Percentiles rank a stretch among this genome's conserved stretches.
Conservation (phyloP, 2,329 filamentous ascomycete genomes). For the Akanthomyces uredinophilus region DNA sequence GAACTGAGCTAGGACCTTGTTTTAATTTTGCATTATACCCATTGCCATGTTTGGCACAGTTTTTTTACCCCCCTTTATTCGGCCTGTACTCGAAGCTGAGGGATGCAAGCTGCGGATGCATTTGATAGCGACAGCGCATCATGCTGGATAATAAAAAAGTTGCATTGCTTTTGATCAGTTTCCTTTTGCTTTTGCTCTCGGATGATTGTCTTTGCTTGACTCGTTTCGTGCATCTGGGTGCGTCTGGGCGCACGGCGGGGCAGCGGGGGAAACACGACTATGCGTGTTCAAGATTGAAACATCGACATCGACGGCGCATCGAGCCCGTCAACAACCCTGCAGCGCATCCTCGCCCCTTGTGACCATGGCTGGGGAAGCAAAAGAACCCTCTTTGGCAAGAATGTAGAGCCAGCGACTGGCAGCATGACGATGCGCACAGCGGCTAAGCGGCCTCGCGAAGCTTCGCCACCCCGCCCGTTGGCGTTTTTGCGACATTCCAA, state of each 20-base stretch:
- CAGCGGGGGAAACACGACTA: background rate
- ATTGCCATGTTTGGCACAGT: background rate
- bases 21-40: constrained; percentile 3
- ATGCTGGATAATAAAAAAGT: background rate
- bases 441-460: background rate
- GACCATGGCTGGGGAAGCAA: background rate
- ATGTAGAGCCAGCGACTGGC: background rate
- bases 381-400: background rate
- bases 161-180: background rate
- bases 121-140: background rate
- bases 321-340: background rate
- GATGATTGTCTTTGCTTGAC: background rate
- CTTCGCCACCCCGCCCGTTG: background rate
- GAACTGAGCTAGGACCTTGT: background rate
- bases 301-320: background rate
- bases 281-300: background rate
- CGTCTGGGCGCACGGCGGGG: background rate
- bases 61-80: background rate
- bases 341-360: background rate
- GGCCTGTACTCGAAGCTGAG: background rate
- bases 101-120: background rate
- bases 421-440: background rate
- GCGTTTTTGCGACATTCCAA: background rate
- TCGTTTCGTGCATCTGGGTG: background rate
- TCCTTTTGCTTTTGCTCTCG: background rate